These are phyloP conservation scores for Dactylonectria estremocensis DNA, from an alignment of 2,329 filamentous ascomycete species.

Conservation along the genomic window DNA sequence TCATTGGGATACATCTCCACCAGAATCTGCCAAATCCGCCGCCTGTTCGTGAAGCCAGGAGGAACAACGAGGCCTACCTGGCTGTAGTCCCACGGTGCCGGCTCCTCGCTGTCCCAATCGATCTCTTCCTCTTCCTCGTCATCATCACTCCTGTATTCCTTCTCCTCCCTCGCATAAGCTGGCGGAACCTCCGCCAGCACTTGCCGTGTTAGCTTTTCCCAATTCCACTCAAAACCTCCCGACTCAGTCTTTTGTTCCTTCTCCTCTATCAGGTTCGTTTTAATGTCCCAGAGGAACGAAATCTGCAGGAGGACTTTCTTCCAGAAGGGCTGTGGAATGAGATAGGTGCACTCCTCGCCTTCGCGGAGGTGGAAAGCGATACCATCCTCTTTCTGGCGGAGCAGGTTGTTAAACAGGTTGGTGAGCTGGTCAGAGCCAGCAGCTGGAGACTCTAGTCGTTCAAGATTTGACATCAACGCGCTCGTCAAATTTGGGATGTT, in stretches of 20 bases:
- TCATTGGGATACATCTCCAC: conserved; percentile 18
- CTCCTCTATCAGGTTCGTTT: background rate
- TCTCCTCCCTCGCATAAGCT: background rate
- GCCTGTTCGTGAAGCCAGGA: conserved; percentile 7
- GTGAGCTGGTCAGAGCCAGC: background rate
- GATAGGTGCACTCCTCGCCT: background rate
- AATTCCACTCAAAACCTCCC: conserved; percentile 5
- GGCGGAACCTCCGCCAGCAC: background rate
- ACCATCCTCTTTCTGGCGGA: background rate
- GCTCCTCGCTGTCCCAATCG: background rate
- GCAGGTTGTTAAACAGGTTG: conserved; percentile 1
- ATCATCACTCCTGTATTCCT: background rate
- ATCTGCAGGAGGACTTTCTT: background rate
- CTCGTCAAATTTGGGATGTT: background rate
- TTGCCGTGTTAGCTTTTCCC: background rate
- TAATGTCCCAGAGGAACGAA: conserved; percentile 9
- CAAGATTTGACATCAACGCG: conserved; percentile 4
- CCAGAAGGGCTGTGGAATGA: conserved; percentile 12
- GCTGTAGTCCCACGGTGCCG: background rate
- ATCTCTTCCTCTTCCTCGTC: too few species aligned
- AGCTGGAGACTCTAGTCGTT: conserved; percentile 1
- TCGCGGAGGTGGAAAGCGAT: background rate
- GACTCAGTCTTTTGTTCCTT: background rate
- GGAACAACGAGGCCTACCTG: background rate
- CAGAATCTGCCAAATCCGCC: conserved; percentile 5